A percentile compares a stretch with the other conserved stretches of the same genome.
Conservation (phyloP, 2,329 filamentous ascomycete genomes). For the Beauveria brongniartii region DNA sequence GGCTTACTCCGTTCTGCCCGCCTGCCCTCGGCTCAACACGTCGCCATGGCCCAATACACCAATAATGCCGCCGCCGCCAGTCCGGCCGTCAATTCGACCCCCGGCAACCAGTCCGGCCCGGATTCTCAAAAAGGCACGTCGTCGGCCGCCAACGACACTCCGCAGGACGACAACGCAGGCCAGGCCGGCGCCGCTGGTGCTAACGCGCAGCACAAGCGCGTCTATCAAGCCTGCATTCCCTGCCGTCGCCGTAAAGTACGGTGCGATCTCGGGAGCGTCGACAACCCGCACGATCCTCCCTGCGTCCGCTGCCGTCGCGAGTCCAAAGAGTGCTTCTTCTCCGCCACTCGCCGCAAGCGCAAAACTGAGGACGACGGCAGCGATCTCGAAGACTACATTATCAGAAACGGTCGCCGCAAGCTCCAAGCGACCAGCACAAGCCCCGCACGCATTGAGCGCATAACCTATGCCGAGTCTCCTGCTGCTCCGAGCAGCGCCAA, state of each 20-base stretch:
- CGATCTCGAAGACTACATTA: constrained; percentile 56
- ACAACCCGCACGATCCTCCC: constrained; percentile 88
- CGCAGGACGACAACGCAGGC: constrained; percentile 14
- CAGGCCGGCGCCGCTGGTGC: constrained; percentile 12
- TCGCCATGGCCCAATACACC: constrained; percentile 10
- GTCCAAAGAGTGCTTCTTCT: constrained; percentile 96
- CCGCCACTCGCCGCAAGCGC: constrained; percentile 84
- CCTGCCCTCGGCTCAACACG: background rate
- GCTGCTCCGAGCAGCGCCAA: constrained; percentile 54
- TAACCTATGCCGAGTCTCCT: constrained; percentile 45
- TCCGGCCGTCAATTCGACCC: background rate
- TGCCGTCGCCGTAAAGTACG: constrained; percentile 55
- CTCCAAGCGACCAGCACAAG: constrained; percentile 40
- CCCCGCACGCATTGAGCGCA: constrained; percentile 34
- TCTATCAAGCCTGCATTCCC: constrained; percentile 56
- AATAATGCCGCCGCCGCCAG: constrained; percentile 1
- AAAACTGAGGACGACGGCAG: constrained; percentile 56
- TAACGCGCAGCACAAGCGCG: constrained; percentile 46
- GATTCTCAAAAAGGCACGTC: constrained; percentile 3
- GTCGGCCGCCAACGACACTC: background rate
- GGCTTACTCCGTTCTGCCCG: background rate
- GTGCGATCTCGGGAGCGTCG: constrained; percentile 65
- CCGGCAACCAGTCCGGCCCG: constrained; percentile 2
- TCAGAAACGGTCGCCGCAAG: constrained; percentile 67
- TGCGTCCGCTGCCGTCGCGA: constrained; percentile 91